A percentile compares a stretch with the other conserved stretches of the same genome.
Evolutionary conservation across 2,329 filamentous ascomycete species (phyloP).

Genomic region (Torrubiella hemipterigena): DNA sequence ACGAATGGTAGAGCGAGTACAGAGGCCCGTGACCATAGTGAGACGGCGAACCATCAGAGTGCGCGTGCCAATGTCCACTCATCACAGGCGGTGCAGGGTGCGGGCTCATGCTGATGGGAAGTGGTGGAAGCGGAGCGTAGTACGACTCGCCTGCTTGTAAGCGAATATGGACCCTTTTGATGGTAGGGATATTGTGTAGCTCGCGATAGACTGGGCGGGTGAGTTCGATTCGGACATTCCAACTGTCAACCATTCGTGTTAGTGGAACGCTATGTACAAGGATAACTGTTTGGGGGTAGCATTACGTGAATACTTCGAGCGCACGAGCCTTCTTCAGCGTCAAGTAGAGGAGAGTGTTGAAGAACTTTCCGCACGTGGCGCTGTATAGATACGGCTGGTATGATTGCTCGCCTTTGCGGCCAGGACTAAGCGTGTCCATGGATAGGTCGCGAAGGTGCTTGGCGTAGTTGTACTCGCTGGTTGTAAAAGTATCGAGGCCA

Average conservation of each 20-base stretch:
- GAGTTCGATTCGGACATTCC: constrained; percentile 54
- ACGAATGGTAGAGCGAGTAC: constrained; percentile 4
- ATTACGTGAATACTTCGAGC: constrained; percentile 45
- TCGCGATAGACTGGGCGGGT: constrained; percentile 44
- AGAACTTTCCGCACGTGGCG: constrained; percentile 48
- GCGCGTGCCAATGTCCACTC: too few species aligned
- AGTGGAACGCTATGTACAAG: constrained; percentile 1
- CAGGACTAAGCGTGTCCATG: constrained; percentile 42
- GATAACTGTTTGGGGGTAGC: constrained; percentile 1
- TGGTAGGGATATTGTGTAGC: constrained; percentile 38
- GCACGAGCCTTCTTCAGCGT: constrained; percentile 41
- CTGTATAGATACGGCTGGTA: constrained; percentile 43
- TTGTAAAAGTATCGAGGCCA: constrained; percentile 48
- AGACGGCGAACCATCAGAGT: constrained; percentile 5
- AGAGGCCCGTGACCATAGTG: constrained; percentile 4
- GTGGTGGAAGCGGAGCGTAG: constrained; percentile 35
- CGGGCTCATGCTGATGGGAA: constrained; percentile 13
- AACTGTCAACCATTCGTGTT: constrained; percentile 23
- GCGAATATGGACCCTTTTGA: constrained; percentile 44
- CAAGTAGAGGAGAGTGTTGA: constrained; percentile 47
- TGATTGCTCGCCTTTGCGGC: constrained; percentile 37
- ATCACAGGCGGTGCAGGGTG: constrained; percentile 13
- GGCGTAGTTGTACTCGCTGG: constrained; percentile 53
- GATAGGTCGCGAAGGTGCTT: constrained; percentile 42
- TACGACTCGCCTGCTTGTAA: constrained; percentile 46